phyloP scores from a whole-genome alignment of 192 early-diverging fungal species.

The Physocladia obscura region DNA sequence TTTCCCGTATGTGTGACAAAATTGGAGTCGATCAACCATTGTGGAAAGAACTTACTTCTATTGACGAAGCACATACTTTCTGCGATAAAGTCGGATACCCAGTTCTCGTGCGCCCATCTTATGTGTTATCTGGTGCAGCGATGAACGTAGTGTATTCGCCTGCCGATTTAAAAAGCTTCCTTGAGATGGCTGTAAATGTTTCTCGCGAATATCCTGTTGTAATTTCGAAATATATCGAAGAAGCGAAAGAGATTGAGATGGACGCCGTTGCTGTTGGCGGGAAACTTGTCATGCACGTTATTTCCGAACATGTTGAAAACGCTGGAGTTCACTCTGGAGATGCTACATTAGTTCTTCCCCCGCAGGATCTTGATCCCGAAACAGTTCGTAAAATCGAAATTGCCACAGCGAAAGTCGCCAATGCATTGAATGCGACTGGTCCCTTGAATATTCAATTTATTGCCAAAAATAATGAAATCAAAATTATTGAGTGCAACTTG shows the following conservation, averaged over 20 bases:
- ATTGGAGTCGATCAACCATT: constrained; percentile 95
- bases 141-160: constrained; percentile 94
- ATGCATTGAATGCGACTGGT: constrained; percentile 93
- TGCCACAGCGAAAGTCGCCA: constrained; percentile 88
- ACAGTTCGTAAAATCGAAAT: constrained; percentile 90
- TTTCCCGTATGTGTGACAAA: constrained; percentile 93
- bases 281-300: constrained; percentile 80
- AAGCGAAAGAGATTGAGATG: constrained; percentile 98
- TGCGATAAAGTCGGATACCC: constrained; percentile 89
- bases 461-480: constrained; percentile 99
- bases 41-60: constrained; percentile 94
- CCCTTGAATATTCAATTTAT: constrained; percentile 99
- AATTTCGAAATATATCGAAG: constrained; percentile 97
- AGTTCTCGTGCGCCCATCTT: constrained; percentile 95
- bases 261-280: constrained; percentile 96
- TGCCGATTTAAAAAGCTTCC: constrained; percentile 80
- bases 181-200: constrained; percentile 86
- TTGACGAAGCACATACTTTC: constrained; percentile 82
- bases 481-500: constrained; percentile 99
- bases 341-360: constrained; percentile 91
- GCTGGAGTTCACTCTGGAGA: constrained; percentile 99
- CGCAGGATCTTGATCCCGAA: constrained; percentile 92
- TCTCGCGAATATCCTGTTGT: constrained; percentile 95
- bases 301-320: constrained; percentile 98
- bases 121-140: constrained; percentile 97